A percentile compares a stretch with the other conserved stretches of the same genome.
phyloP scores from a whole-genome alignment of 257 asterid species.

The Ilex asprella region DNA sequence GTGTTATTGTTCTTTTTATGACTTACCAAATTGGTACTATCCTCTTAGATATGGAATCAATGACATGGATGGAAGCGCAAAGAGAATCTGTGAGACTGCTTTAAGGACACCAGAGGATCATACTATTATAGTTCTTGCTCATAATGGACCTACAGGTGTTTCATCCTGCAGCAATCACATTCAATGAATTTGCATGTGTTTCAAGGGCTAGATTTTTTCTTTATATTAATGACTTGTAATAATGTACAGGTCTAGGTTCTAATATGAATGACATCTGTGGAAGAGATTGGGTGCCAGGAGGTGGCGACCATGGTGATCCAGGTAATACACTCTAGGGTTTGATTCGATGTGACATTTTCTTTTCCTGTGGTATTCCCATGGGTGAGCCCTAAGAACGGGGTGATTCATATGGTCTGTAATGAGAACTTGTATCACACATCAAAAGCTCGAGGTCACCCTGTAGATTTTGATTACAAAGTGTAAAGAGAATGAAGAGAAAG shows the following conservation, averaged over 20 bases:
- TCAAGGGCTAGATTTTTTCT: constrained; percentile 8
- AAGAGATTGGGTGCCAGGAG: constrained; percentile 65
- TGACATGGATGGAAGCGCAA: constrained; percentile 67
- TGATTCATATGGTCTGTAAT: too few relatives aligned
- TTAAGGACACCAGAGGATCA: constrained; percentile 61
- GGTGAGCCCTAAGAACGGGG: not conserved
- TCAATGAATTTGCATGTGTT: constrained; percentile 1
- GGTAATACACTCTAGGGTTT: constrained; percentile 30
- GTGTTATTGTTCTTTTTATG: not conserved
- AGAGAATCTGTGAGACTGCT: constrained; percentile 62
- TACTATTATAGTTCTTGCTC: constrained; percentile 78
- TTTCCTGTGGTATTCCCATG: not conserved
- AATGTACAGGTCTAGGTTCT: constrained; percentile 66
- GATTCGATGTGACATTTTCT: not conserved
- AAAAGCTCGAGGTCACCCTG: not conserved
- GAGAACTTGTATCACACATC: not conserved
- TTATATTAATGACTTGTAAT: constrained; percentile 7
- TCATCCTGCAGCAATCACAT: constrained; percentile 10
- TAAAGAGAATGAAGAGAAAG: too few relatives aligned
- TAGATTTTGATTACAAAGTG: not conserved
- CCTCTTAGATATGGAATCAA: constrained; percentile 55
- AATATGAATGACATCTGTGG: constrained; percentile 78
- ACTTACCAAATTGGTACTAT: constrained; percentile 12
- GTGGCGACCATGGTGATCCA: constrained; percentile 93
- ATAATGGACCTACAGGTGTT: constrained; percentile 88